Base-by-base conservation (phyloP, 495 filamentous ascomycete genomes). In the Trichocladium uniseriatum region DNA sequence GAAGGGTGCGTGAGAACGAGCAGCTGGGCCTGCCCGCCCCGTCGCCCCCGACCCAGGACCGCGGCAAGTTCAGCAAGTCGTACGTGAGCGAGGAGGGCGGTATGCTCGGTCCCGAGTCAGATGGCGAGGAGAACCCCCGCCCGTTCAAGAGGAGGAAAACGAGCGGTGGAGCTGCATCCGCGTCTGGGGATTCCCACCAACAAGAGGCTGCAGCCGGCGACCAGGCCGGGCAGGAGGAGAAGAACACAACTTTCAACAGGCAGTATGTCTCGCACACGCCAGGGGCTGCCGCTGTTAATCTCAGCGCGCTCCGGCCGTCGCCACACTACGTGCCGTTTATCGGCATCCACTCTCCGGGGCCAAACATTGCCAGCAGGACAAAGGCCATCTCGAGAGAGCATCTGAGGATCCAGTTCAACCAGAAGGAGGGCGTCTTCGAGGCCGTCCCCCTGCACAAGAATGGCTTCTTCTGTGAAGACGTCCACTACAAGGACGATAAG, bases 371-470 rank as follows among this genome's bases (percentile, higher is more conserved):
- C 37, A 76, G 74, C 43, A 78, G 75, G 41, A 81, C 69, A 41
- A 84, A 83, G 45, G 81, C 79, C 20, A 96, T 97, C 31, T 95
- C 90, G 6, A 78, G 91, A 34, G 75, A 84, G 59, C 92, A 98
- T 64, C 78, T 89, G 31, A 83, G 80, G 58, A 89, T 98, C 45
- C 66, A 79, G 11, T 97, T 87, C 64, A 89, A 91, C 57, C 81
- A 81, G 51, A 75, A 81, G 18, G 77, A 76, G 52, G 76, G 81
- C 45, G 63, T 82, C 13, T 98, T 90, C 51, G 83, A 94, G 59
- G 79, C 92, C 56, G 73, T 83, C 34, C 80, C 94, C 3, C 69
- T 91, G 57, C 89, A 91, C 43, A 79, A 82, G 55, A 96, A 95
- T 60, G 89, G 89, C 27, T 83, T 86, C 28, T 94, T 91, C 52